A percentile compares a stretch with the other conserved stretches of the same genome.
phyloP scores from a whole-genome alignment of 306 rosid genomes.

The Bauhinia variegata region DNA sequence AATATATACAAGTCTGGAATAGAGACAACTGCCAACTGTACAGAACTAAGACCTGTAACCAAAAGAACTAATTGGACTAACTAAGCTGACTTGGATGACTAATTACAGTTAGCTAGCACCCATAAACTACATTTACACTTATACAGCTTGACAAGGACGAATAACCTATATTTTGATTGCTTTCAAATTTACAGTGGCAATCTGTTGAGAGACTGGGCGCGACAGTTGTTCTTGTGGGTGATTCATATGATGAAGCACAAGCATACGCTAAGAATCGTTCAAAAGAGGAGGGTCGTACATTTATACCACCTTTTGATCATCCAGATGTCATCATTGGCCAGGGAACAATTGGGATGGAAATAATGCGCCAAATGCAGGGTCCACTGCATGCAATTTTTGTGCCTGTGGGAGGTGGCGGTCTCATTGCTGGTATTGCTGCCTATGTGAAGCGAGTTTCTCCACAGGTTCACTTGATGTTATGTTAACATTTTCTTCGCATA shows the following conservation, averaged over 20 bases:
- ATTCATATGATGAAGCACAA: conserved; percentile 94
- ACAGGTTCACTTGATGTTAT: conserved; percentile 55
- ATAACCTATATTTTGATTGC: not conserved
- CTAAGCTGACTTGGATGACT: too few relatives aligned
- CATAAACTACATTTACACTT: too few relatives aligned
- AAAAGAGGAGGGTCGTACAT: conserved; percentile 69
- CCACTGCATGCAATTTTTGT: conserved; percentile 88
- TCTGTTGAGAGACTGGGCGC: conserved; percentile 89
- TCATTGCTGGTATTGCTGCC: conserved; percentile 96
- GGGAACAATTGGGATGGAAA: conserved; percentile 97
- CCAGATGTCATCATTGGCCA: conserved; percentile 94
- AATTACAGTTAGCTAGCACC: too few relatives aligned
- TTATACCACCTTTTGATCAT: conserved; percentile 93
- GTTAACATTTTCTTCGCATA: conserved; percentile 1
- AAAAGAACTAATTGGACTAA: too few relatives aligned
- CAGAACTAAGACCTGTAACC: too few relatives aligned
- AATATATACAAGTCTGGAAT: too few relatives aligned
- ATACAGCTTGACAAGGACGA: too few relatives aligned
- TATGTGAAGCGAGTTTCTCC: conserved; percentile 93
- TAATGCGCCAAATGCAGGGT: conserved; percentile 67
- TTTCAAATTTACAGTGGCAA: conserved; percentile 60
- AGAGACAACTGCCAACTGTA: too few relatives aligned
- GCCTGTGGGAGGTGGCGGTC: conserved; percentile 98
- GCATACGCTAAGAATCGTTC: conserved; percentile 79
- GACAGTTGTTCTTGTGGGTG: conserved; percentile 81